Base-by-base conservation (phyloP, 1,284 basidiomycete species). In the Ceratobasidium sp. region DNA sequence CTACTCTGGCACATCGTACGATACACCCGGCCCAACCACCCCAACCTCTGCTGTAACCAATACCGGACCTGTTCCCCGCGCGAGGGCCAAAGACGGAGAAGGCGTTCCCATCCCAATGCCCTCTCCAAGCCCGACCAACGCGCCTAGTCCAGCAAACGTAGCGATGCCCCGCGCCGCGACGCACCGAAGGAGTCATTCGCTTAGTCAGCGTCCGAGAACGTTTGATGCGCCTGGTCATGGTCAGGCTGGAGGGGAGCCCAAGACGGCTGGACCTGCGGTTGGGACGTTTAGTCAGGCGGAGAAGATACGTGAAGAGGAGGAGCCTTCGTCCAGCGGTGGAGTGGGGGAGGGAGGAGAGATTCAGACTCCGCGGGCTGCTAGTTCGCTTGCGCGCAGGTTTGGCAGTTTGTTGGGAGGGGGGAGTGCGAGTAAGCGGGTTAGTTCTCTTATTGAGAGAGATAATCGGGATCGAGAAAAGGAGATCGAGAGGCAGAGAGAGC, bases 1-100 rank as follows among this genome's bases (percentile, higher is more conserved):
- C 82, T 92, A 90, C 80, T 92, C 91, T 23, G 91, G 90, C 7
- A 88, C 91, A 88, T 92, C 92, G 39, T 94, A 94, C 81, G 92
- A 93, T 78, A 83, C 84, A 17, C 84, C 87, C 17, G 3, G 83
- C 86, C 1, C 83, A 84, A 23, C 92, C 90, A 85, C 82, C 79
- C 80, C 80, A 3, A 78, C 73, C 53, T 71, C 73, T 31, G 87
- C 90, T 31, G 90, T 91, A 10, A 51, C 75, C 4, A 60, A 76
- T 37, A 61, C 78, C 0, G 75, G 74, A 1, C 80, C 79, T 31
- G 77, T 78, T 2, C 67, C 80, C 5, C 69, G 81, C 6, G 74
- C 80, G 7, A 56, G 76, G 5, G 75, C 79, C n/a, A 79, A 80
- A 51, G 80, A 79, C 13, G 71, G 78, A 13, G 79, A 76, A 23